Percentiles rank a stretch among this genome's conserved stretches.
Conservation (phyloP, 306 rosid species). For the Erythrophleum fordii region DNA sequence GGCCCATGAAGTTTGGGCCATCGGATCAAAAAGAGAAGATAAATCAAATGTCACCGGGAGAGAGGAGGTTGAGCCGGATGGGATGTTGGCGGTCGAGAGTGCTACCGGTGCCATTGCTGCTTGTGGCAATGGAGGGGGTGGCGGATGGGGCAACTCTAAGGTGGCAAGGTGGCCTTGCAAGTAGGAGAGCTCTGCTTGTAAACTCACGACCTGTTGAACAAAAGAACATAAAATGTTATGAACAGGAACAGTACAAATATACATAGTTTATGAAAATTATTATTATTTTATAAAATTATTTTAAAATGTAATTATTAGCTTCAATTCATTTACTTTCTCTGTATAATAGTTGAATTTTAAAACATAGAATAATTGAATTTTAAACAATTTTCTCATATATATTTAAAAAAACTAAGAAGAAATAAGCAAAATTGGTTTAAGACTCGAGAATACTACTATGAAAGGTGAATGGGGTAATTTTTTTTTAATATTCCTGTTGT, state of each 20-base stretch:
- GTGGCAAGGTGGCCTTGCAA: conserved; percentile 83
- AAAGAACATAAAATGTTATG: neutral
- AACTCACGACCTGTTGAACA: conserved; percentile 63
- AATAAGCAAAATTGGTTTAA: too few species aligned
- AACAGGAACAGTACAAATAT: neutral
- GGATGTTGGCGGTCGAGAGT: conserved; percentile 64
- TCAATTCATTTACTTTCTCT: neutral
- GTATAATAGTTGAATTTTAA: too few species aligned
- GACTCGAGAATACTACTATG: too few species aligned
- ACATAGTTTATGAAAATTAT: neutral
- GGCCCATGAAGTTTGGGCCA: conserved; percentile 72
- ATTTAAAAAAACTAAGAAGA: too few species aligned
- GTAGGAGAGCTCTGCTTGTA: conserved; percentile 89
- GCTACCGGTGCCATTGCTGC: conserved; percentile 38
- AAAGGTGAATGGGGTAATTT: neutral
- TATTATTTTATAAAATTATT: neutral
- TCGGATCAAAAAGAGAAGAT: conserved; percentile 85
- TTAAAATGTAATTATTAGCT: neutral
- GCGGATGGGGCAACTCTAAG: conserved; percentile 72
- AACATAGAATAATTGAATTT: too few species aligned
- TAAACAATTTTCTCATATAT: too few species aligned
- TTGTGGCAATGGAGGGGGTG: conserved; percentile 52
- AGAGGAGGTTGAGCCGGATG: conserved; percentile 47
- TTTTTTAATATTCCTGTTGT: too few species aligned
- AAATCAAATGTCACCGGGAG: conserved; percentile 64